Conservation (phyloP, 495 filamentous ascomycete genomes). For the Lophiostoma macrostomum region DNA sequence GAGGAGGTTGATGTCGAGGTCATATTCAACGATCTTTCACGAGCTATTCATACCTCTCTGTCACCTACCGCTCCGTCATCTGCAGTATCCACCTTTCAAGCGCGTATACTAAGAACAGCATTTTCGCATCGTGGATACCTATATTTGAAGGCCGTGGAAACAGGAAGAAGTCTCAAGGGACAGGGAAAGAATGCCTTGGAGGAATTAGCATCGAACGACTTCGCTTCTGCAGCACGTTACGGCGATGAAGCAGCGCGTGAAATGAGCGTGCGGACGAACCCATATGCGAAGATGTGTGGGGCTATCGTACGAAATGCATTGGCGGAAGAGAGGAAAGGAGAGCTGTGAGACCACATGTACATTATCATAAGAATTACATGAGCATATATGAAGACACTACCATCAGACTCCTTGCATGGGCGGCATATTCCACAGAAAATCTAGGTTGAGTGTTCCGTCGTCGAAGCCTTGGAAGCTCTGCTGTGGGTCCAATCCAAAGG, state of each 20-base stretch:
- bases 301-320: conserved; percentile 83
- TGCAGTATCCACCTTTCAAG: conserved; percentile 57
- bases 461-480: conserved; percentile 51
- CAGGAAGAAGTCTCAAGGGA: conserved; percentile 35
- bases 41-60: conserved; percentile 61
- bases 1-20: conserved; percentile 9
- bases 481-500: conserved; percentile 48
- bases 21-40: conserved; percentile 59
- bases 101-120: conserved; percentile 62
- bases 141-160: conserved; percentile 60
- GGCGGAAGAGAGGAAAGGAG: conserved; percentile 59
- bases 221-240: conserved; percentile 70
- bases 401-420: no score
- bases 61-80: conserved; percentile 55
- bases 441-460: conserved; percentile 46
- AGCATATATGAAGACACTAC: no score
- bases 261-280: conserved; percentile 77
- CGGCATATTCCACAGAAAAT: conserved; percentile 51
- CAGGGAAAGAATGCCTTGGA: conserved; percentile 60
- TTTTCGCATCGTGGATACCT: conserved; percentile 76
- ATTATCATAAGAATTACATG: no score
- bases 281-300: conserved; percentile 84
- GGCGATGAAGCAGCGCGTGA: conserved; percentile 75
- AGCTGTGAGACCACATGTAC: no score
- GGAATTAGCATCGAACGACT: conserved; percentile 69